Evolutionary conservation across 805 yeast species (phyloP), one percentile per base, ranked within the genome.

Genomic region (Sugiyamaella qingdaonensis): DNA sequence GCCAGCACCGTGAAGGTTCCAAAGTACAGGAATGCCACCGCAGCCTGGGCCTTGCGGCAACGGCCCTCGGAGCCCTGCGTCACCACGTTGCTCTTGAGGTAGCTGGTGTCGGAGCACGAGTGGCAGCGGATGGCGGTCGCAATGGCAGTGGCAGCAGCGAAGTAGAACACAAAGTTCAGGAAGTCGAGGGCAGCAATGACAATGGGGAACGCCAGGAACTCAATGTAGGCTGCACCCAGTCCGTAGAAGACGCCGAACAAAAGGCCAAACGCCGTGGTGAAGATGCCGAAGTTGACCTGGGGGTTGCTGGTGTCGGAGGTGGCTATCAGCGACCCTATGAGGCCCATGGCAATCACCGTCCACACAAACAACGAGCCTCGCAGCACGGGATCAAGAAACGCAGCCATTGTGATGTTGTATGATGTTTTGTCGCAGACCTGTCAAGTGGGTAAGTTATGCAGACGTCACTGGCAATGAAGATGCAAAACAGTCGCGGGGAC

Each of bases 21-120:
- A 72, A 94, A 84, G 85, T 82, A 94, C 67, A 88, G 73, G 75
- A 91, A 90, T 69, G 88, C 78, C 64, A 82, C 79, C 76, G 85
- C 79, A 47, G 96, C 84, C 79, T 94, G 98, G 53, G 95, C 90
- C 76, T 88, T 85, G 79, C 97, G 88, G 78, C 99, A 94, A 78
- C 98, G 84, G 66, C 82, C 87, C 19, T 75, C 65, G 42, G 84
- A 77, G 61, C 95, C 95, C 76, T 88, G 88, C 56, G 87, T 72
- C 63, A 88, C 79, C 57, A 71, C 71, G 80, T 92, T 92, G 60
- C 63, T 47, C 62, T 81, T 76, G 61, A 90, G 56, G 78, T 88
- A 90, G 52, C 41, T 54, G 57, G 75, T 61, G 82, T 89, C 86
- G 62, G 76, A 55, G 79, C 99, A 92, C 39, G 95, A 85, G 79